Evolutionary conservation across 345 rosid genomes (phyloP).

Genomic region (Pseudoturritis turrita): DNA sequence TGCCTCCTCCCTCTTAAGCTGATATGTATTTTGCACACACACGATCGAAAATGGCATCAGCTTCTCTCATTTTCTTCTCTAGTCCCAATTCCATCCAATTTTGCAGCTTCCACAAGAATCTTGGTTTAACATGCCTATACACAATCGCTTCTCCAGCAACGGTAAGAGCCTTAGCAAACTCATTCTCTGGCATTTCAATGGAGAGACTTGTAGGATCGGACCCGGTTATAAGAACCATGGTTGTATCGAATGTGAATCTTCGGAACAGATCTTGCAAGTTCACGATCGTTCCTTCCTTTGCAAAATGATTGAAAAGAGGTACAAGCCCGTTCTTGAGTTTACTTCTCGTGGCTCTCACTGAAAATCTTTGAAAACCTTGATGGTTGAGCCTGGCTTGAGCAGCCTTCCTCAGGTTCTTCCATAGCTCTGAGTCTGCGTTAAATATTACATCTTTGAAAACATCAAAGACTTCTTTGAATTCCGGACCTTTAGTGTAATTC

Average conservation of each 20-base stretch:
- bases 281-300: neutral
- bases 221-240: neutral
- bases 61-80: conserved; percentile 42
- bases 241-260: neutral
- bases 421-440: conserved; percentile 22
- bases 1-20: conserved; percentile 14
- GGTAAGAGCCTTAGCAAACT: conserved; percentile 38
- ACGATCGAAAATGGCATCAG: conserved; percentile 5
- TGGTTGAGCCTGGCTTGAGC: neutral
- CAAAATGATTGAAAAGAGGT: conserved; percentile 35
- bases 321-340: conserved; percentile 23
- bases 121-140: neutral
- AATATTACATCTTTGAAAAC: conserved; percentile 17
- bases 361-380: conserved; percentile 4
- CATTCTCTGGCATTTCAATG: neutral
- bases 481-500: conserved; percentile 22
- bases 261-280: conserved; percentile 39
- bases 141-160: conserved; percentile 23
- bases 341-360: neutral
- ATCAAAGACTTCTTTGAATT: conserved; percentile 13
- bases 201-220: neutral
- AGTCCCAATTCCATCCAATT: conserved; percentile 39
- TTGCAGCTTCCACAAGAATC: conserved; percentile 38
- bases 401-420: conserved; percentile 12
- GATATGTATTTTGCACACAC: neutral